Conservation (phyloP, 345 rosid genomes). For the Clarkia xantiana region DNA sequence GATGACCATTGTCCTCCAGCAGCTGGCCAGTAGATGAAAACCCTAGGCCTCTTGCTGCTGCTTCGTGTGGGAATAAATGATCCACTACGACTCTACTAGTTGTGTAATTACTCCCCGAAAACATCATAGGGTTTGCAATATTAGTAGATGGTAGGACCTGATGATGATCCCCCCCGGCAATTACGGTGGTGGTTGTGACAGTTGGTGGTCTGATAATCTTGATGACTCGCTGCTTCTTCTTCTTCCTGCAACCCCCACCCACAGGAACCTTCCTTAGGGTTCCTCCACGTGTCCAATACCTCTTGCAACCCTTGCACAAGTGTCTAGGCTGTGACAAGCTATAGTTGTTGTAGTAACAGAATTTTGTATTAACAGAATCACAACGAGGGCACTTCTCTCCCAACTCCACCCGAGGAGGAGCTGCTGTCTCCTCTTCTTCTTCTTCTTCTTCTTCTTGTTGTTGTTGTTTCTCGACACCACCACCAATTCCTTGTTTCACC, state of each 20-base stretch:
- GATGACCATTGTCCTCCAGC: slow-evolving; percentile 26
- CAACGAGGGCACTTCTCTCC: slow-evolving; percentile 54
- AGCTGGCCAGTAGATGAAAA: slow-evolving; percentile 8
- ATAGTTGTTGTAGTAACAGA: slow-evolving; percentile 65
- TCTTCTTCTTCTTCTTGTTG: too few relatives aligned
- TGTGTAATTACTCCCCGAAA: neutral
- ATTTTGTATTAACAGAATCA: slow-evolving; percentile 48
- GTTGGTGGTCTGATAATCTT: slow-evolving; percentile 13
- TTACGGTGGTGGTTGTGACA: slow-evolving; percentile 7
- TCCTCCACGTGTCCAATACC: slow-evolving; percentile 70
- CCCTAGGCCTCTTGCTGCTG: too few relatives aligned
- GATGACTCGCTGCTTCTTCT: slow-evolving; percentile 32
- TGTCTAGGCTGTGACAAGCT: slow-evolving; percentile 59
- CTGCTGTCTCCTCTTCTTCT: too few relatives aligned
- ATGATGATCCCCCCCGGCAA: slow-evolving; percentile 12
- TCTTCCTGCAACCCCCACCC: slow-evolving; percentile 54
- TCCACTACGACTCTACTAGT: too few relatives aligned
- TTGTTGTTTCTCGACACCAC: slow-evolving; percentile 2
- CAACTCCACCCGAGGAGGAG: slow-evolving; percentile 11
- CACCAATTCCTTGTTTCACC: too few relatives aligned
- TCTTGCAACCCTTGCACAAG: slow-evolving; percentile 54
- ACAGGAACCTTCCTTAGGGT: slow-evolving; percentile 57
- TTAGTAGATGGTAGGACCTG: neutral
- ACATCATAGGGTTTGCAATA: neutral
- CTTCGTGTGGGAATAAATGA: too few relatives aligned